Evolutionary conservation across 129 eudicot species (phyloP).

Genomic region (Cynara cardunculus): DNA sequence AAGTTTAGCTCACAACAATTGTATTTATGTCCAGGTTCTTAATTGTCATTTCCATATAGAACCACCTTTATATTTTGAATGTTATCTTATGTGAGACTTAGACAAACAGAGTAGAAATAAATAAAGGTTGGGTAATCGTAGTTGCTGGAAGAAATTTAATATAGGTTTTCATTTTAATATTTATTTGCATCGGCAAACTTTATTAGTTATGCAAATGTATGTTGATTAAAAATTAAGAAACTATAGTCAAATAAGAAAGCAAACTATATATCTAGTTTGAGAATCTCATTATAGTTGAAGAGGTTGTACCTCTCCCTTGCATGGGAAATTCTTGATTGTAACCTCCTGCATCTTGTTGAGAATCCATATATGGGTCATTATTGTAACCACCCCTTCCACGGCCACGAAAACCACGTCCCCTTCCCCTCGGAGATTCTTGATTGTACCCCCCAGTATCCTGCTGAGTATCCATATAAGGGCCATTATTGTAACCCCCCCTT

Average conservation of each 20-base stretch:
- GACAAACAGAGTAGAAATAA: neutral
- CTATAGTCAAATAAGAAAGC: neutral
- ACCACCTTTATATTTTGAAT: neutral
- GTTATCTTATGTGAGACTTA: neutral
- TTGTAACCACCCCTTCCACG: constrained; percentile 84
- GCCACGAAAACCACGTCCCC: constrained; percentile 72
- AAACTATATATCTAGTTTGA: neutral
- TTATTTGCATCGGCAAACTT: neutral
- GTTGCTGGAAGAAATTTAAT: neutral
- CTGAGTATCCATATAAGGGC: constrained; percentile 58
- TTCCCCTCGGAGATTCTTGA: constrained; percentile 74
- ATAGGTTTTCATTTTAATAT: neutral
- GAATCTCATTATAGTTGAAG: neutral
- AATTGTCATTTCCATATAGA: neutral
- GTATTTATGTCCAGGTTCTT: neutral
- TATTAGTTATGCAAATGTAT: neutral
- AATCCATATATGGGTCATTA: constrained; percentile 52
- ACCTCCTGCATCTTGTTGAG: constrained; percentile 62
- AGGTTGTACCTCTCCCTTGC: constrained; percentile 40
- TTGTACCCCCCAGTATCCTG: constrained; percentile 67
- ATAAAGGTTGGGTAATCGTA: neutral
- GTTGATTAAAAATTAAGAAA: neutral
- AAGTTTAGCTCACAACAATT: too few species aligned
- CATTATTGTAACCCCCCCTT: constrained; percentile 68
- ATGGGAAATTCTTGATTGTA: constrained; percentile 62